Conservation (phyloP, 345 rosid genomes). For the Eutrema japonicum region DNA sequence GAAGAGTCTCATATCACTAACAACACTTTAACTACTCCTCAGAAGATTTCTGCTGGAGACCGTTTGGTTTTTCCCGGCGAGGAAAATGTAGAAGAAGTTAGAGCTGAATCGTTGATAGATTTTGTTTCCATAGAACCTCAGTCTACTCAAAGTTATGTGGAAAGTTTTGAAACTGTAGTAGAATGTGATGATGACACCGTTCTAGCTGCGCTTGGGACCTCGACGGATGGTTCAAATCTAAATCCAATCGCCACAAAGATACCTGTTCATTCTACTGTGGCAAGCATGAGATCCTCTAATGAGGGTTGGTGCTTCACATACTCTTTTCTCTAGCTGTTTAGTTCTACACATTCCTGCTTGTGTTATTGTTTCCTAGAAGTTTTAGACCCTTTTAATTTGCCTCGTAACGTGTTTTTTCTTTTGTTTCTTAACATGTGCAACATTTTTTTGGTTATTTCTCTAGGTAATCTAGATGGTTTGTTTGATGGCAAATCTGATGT, state of each 20-base stretch:
- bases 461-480: constrained; percentile 45
- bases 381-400: neutral
- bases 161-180: constrained; percentile 26
- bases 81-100: constrained; percentile 18
- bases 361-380: constrained; percentile 3
- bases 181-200: constrained; percentile 10
- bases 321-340: constrained; percentile 9
- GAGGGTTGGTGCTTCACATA: constrained; percentile 47
- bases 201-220: constrained; percentile 22
- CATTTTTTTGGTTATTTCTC: neutral
- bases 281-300: constrained; percentile 29
- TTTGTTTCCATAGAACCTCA: constrained; percentile 28
- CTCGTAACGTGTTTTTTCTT: neutral
- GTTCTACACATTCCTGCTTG: constrained; percentile 2
- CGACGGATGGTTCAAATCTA: constrained; percentile 30
- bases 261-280: constrained; percentile 33
- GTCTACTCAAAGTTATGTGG: constrained; percentile 33
- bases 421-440: constrained; percentile 3
- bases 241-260: constrained; percentile 17
- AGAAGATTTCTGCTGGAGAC: neutral
- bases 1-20: constrained; percentile 25
- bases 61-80: neutral
- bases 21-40: neutral
- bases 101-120: neutral
- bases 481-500: constrained; percentile 36